phyloP scores from a whole-genome alignment of 371 early-diverging fungal genomes.

The Rhizopus stolonifer region DNA sequence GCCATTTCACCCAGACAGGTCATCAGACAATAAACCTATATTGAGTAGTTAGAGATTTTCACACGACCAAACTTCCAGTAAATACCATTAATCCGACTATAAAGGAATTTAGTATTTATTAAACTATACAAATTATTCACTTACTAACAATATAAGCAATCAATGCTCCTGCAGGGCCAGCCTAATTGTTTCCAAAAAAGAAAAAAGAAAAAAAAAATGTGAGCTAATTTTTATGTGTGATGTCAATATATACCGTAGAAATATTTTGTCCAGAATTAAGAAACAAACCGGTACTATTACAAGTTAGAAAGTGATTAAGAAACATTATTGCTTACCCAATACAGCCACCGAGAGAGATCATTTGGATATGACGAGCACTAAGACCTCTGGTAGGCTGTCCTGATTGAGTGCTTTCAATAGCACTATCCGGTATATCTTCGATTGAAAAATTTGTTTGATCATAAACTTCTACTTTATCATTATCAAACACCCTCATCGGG shows the following conservation, averaged over 20 bases:
- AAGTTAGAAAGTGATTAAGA: too few relatives aligned
- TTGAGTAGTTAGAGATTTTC: not conserved
- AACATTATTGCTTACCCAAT: conserved; percentile 56
- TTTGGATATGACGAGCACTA: conserved; percentile 70
- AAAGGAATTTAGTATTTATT: not conserved
- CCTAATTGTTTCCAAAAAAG: conserved; percentile 29
- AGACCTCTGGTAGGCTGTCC: conserved; percentile 47
- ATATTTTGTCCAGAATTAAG: conserved; percentile 75
- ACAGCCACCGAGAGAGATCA: conserved; percentile 79
- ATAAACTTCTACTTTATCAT: conserved; percentile 23
- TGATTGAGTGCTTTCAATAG: not conserved
- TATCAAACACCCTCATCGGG: conserved; percentile 21
- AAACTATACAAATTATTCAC: conserved; percentile 21
- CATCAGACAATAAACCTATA: conserved; percentile 77
- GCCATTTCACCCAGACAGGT: conserved; percentile 86
- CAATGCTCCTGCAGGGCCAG: conserved; percentile 57
- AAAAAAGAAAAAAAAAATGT: conserved; percentile 26
- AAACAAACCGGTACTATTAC: conserved; percentile 83
- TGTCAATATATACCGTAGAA: conserved; percentile 31
- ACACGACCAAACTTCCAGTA: not conserved
- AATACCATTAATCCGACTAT: conserved; percentile 44
- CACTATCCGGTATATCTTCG: conserved; percentile 9
- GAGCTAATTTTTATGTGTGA: conserved; percentile 78
- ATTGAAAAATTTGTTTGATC: conserved; percentile 20
- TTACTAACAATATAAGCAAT: conserved; percentile 50